Evolutionary conservation across 2,329 filamentous ascomycete genomes (phyloP), one percentile per base, ranked within the genome.

Genomic region (Xylaria sp.): DNA sequence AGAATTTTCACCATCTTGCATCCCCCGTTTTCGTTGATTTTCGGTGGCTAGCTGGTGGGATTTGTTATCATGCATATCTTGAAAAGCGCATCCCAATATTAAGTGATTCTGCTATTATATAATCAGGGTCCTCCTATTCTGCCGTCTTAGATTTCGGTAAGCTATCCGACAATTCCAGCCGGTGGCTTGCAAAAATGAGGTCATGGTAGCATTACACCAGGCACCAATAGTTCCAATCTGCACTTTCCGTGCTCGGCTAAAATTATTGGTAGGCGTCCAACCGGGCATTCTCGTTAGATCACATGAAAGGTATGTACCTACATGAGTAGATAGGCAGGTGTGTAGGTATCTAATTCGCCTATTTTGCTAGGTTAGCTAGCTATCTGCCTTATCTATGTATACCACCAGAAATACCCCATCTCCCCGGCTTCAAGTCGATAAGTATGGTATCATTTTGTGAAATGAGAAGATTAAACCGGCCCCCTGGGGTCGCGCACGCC

Each of bases 121-220:
- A 56, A 38, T 23, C 53, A 54, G 6, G 7, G 51, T 15, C 28
- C 51, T 53, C 15, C 17, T 28, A 36, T 11, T 26, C 9, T 31
- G 5, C 15, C 17, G 26, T 33, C 48, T 51, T n/a, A n/a, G 5
- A 31, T 31, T 31, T 33, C 15, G 31, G 31, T 31, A 31, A 31
- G 53, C 31, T 38, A 38, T 38, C 53, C 33, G 4, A 31, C 53
- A 56, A 38, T n/a, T 36, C 1, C 38, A 23, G 3, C 17, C 49
- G 48, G 48, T 49, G 44, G 31, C 46, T 40, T 63, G 48, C 6
- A 11, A 28, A 28, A 56, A 49, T 26, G 31, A 48, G 48, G 57
- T 42, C 48, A 38, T 46, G 54, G 15, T 31, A 11, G 20, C 44
- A 33, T 60, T 65, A 59, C 51, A 62, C 61, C 44, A 54, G 62